Base-by-base conservation (phyloP, 306 rosid species). In the Castanea sativa region DNA sequence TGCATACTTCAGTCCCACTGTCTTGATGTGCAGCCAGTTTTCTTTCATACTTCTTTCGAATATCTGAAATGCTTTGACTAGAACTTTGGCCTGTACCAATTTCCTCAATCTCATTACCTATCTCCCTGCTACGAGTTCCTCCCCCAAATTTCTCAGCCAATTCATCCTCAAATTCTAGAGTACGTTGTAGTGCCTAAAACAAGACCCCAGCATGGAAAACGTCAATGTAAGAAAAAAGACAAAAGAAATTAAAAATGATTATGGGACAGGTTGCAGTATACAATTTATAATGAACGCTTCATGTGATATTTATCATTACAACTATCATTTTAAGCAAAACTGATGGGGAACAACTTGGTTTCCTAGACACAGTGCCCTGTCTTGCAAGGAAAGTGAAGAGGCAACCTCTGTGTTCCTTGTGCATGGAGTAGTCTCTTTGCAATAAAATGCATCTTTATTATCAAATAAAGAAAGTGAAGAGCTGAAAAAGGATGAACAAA, bases 101-200 rank as follows among this genome's bases (percentile, higher is more conserved):
- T 79, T 93, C 97, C 83, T 93, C 99, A 86, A 91, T 90, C 75
- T 90, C 98, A 84, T 82, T 93, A 51, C 89, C 93, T 5, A 80
- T 60, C 90, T 95, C 99, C 84, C 88, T 90, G 73, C 85, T 92
- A 82, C 84, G 94, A 68, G 91, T 74, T 53, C 99, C 98, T 81
- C 94, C 99, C 21, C 98, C 99, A 80, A 95, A 95, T 85, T 95
- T 95, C 82, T 93, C 99, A 63, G 99, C 99, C 81, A 95, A 84
- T 84, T 95, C 99, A 87, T 95, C 98, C 84, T 95, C 99, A 89
- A 95, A 95, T 82, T 95, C 98, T 79, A 93, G 88, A 80, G 99
- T 95, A 80, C 98, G 86, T 75, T 95, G 99, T 76, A 95, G 88
- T 74, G 98, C 98, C 99, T 95, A 85, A 30, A 90, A 78, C 78